These are phyloP conservation scores for Globisporangium orthogonon DNA, from an alignment of 352 stramenopile genomes.

Conservation along the genomic window DNA sequence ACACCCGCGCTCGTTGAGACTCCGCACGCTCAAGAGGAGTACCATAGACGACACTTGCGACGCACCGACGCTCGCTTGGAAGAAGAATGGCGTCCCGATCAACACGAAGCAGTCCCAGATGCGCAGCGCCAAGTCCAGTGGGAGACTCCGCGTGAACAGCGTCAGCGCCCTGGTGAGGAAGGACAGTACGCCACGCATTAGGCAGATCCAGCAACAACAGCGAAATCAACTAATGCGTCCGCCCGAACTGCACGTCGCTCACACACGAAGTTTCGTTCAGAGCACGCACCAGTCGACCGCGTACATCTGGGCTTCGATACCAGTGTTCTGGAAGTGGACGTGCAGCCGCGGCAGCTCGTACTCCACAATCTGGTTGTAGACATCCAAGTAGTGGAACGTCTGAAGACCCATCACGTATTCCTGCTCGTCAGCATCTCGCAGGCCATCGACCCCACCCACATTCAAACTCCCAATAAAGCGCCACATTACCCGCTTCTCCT, in stretches of 20 bases:
- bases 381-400: slow-evolving; percentile 82
- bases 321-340: slow-evolving; percentile 56
- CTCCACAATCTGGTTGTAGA: slow-evolving; percentile 78
- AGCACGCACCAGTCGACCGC: slow-evolving; percentile 70
- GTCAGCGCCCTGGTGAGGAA: slow-evolving; percentile 49
- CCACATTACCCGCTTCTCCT: slow-evolving; percentile 57
- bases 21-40: too few relatives aligned
- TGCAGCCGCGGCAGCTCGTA: slow-evolving; percentile 64
- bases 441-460: not conserved
- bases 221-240: not conserved
- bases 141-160: slow-evolving; percentile 71
- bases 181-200: too few relatives aligned
- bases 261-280: not conserved
- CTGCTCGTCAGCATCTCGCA: not conserved
- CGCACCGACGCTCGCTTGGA: slow-evolving; percentile 80
- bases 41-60: too few relatives aligned
- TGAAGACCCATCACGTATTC: slow-evolving; percentile 9
- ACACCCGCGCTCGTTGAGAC: not conserved
- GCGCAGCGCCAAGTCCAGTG: slow-evolving; percentile 63
- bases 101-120: slow-evolving; percentile 83
- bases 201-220: not conserved
- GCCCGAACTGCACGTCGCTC: too few relatives aligned
- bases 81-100: slow-evolving; percentile 80
- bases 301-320: slow-evolving; percentile 86
- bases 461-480: not conserved